Evolutionary conservation across 495 filamentous ascomycete species (phyloP).

Genomic region (Penicillium nucicola): DNA sequence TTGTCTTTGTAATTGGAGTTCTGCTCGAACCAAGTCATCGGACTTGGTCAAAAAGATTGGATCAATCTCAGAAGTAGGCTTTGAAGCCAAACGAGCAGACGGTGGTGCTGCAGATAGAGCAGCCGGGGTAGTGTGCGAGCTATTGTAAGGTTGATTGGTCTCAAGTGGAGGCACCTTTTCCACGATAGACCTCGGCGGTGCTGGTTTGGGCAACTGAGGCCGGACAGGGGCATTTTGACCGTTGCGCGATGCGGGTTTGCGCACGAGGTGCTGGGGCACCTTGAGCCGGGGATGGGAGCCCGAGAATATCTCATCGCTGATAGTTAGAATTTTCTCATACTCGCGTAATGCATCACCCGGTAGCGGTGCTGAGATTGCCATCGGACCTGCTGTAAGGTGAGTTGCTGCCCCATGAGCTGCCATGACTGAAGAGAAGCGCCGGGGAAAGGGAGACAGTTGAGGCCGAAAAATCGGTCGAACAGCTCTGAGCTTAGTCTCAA

Average conservation of each 20-base stretch:
- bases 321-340: constrained; percentile 70
- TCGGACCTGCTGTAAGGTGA: constrained; percentile 36
- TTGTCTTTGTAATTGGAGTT: constrained; percentile 75
- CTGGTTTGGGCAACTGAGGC: constrained; percentile 20
- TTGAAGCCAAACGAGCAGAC: constrained; percentile 37
- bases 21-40: constrained; percentile 76
- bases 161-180: constrained; percentile 32
- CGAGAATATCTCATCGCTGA: constrained; percentile 73
- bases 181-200: constrained; percentile 19
- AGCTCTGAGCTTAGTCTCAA: neutral
- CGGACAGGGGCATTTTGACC: constrained; percentile 20
- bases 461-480: neutral
- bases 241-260: constrained; percentile 41
- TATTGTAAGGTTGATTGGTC: constrained; percentile 23
- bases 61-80: constrained; percentile 56
- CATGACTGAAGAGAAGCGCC: constrained; percentile 29
- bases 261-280: constrained; percentile 56
- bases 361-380: constrained; percentile 28
- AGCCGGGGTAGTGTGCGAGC: constrained; percentile 28
- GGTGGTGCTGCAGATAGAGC: constrained; percentile 25
- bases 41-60: constrained; percentile 83
- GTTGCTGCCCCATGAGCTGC: constrained; percentile 29
- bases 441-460: constrained; percentile 2
- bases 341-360: constrained; percentile 40
- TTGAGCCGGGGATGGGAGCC: constrained; percentile 74